Evolutionary conservation across 2,329 filamentous ascomycete genomes (phyloP).

Genomic region (Rhinocladiella similis): DNA sequence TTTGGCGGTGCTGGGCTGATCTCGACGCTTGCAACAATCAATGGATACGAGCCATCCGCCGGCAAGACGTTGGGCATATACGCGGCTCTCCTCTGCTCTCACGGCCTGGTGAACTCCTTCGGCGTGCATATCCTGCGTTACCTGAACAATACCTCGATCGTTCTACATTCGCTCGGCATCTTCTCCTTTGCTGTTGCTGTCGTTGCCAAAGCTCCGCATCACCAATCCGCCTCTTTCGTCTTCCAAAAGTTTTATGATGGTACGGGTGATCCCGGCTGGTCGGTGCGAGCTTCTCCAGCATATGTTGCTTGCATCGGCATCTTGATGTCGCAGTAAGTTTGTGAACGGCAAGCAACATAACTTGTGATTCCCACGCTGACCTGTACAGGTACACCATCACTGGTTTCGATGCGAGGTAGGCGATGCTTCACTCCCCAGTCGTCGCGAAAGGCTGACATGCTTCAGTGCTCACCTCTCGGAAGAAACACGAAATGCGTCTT

Average conservation of each 20-base stretch:
- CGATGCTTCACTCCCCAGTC: not conserved
- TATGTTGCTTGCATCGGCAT: conserved; percentile 58
- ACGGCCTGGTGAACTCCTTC: conserved; percentile 59
- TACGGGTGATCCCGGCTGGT: conserved; percentile 56
- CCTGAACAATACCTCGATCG: conserved; percentile 58
- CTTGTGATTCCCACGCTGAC: no score
- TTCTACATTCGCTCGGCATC: conserved; percentile 56
- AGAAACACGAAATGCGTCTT: conserved; percentile 58
- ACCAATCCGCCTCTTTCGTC: conserved; percentile 56
- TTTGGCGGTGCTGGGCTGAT: conserved; percentile 50
- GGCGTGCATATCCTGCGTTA: conserved; percentile 57
- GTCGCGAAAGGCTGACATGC: not conserved
- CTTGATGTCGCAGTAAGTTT: conserved; percentile 41
- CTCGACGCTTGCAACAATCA: conserved; percentile 47
- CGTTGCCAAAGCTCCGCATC: conserved; percentile 58
- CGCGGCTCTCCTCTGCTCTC: conserved; percentile 56
- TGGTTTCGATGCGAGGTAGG: conserved; percentile 28
- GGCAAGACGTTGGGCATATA: conserved; percentile 59
- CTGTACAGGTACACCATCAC: conserved; percentile 48
- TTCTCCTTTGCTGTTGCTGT: conserved; percentile 56
- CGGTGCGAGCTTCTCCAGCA: conserved; percentile 52
- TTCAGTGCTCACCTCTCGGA: conserved; percentile 55
- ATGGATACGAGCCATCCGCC: conserved; percentile 47
- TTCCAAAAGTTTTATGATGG: conserved; percentile 56
- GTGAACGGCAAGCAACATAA: no score